Base-by-base conservation (phyloP, 768 basidiomycete genomes). In the Auricularia auricula-judae region DNA sequence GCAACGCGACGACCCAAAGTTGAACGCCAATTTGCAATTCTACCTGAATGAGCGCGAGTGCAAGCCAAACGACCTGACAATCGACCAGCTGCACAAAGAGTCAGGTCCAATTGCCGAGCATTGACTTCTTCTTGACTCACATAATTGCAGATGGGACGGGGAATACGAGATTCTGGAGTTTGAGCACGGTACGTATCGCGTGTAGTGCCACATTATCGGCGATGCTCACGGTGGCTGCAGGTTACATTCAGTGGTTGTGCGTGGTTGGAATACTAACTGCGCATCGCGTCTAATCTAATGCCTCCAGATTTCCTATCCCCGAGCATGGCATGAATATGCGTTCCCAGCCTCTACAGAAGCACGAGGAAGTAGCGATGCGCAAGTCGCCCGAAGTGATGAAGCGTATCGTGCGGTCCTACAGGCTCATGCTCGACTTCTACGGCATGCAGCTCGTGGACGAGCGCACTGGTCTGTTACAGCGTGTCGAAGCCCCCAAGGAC, bases 241-340 rank as follows among this genome's bases (percentile, higher is more conserved):
- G 84, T 1, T 90, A 82, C 71, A 86, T 91, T 54, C 89, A 91
- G 70, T 91, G 89, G 88, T 72, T 91, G 85, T 89, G 74, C 70
- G 88, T 76, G 53, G 29, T 33, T 11, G 11, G n/a, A 11, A 29
- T 1, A 2, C 54, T 8, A 3, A 34, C 61, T 33, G 33, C 18
- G n/a, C 16, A 23, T 42, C 11, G 3, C 43, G 21, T n/a, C 21
- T 29, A 21, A 42, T 34, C 18, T 10, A 14, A 35, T 54, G 35
- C n/a, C 14, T 34, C 33, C 70, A 89, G 86, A 68, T 88, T 89
- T 68, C 88, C 89, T 36, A 86, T 89, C 67, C 83, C 81, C 69
- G 89, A 91, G 70, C 77, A 82, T 67, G 88, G 89, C 10, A 80
- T 89, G 82, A 91, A 90, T 73, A 81, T 73, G 68, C 74, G 80